Conservation (phyloP, 441 rosid genomes). For the Eruca vesicaria region DNA sequence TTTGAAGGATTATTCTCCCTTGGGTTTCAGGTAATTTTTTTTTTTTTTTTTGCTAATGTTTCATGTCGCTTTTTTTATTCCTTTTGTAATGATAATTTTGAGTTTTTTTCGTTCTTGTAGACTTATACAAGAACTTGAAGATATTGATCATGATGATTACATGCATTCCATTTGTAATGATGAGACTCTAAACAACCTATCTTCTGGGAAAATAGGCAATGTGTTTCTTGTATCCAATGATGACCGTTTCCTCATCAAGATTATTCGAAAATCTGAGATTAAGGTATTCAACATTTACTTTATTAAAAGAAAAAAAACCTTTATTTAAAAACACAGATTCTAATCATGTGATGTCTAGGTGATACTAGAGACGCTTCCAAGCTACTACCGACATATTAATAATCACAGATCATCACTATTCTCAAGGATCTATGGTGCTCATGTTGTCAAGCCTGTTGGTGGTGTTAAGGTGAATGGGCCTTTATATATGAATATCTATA, state of each 20-base stretch:
- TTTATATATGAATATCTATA: not conserved
- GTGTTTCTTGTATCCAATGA: slow-evolving; percentile 40
- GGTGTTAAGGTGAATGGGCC: slow-evolving; percentile 38
- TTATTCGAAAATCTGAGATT: slow-evolving; percentile 50
- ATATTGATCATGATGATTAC: slow-evolving; percentile 44
- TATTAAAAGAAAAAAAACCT: too few species aligned
- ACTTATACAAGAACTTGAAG: slow-evolving; percentile 42
- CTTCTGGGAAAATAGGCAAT: slow-evolving; percentile 41
- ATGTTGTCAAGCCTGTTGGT: slow-evolving; percentile 45
- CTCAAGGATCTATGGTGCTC: slow-evolving; percentile 47
- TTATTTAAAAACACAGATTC: too few species aligned
- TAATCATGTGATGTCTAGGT: slow-evolving; percentile 31
- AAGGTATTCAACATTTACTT: slow-evolving; percentile 50
- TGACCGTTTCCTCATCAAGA: slow-evolving; percentile 44
- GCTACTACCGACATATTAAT: slow-evolving; percentile 41
- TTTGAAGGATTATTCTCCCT: slow-evolving; percentile 59
- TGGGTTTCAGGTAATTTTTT: slow-evolving; percentile 46
- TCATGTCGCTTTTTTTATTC: not conserved
- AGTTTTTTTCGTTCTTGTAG: slow-evolving; percentile 24
- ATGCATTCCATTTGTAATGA: slow-evolving; percentile 44
- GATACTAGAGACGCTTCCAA: slow-evolving; percentile 43
- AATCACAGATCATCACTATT: slow-evolving; percentile 37
- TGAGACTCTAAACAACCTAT: slow-evolving; percentile 43
- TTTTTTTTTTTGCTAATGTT: not conserved
- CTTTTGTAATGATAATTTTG: not conserved